phyloP scores from a whole-genome alignment of 257 asterid genomes.

The Paraleonurus japonicus region DNA sequence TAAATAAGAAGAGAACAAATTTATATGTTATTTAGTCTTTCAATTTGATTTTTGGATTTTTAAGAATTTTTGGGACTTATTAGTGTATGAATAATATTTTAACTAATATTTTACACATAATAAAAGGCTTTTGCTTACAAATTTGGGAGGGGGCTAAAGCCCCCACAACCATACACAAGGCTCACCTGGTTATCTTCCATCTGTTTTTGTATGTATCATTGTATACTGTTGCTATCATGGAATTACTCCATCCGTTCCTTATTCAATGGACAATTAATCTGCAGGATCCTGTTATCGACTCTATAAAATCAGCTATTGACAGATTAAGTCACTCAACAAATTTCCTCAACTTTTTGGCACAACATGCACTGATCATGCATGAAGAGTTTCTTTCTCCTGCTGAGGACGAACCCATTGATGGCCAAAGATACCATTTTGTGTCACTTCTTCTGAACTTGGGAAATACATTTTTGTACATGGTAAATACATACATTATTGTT shows the following conservation, averaged over 20 bases:
- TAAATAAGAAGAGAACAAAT: too few species aligned
- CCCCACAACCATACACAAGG: neutral
- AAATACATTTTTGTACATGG: constrained; percentile 93
- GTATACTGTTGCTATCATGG: neutral
- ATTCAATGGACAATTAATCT: constrained; percentile 21
- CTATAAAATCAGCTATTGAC: constrained; percentile 76
- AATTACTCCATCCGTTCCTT: constrained; percentile 19
- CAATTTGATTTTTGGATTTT: too few species aligned
- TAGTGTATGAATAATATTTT: too few species aligned
- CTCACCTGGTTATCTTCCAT: neutral
- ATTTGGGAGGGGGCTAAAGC: too few species aligned
- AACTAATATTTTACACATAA: too few species aligned
- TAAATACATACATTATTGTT: constrained; percentile 88
- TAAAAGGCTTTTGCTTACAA: too few species aligned
- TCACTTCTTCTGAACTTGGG: constrained; percentile 89
- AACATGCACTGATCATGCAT: constrained; percentile 92
- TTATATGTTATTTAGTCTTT: too few species aligned
- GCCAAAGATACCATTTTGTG: constrained; percentile 75
- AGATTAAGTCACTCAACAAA: constrained; percentile 80
- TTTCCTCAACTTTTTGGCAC: constrained; percentile 80
- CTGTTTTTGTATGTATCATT: neutral
- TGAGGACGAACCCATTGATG: constrained; percentile 55
- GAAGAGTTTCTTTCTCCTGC: constrained; percentile 67
- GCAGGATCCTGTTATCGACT: constrained; percentile 87
- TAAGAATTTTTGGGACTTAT: too few species aligned